Percentiles rank a stretch among this genome's conserved stretches.
These are phyloP conservation scores for Hygrocybe punicea DNA, from an alignment of 768 basidiomycete species.

Conservation along the genomic window DNA sequence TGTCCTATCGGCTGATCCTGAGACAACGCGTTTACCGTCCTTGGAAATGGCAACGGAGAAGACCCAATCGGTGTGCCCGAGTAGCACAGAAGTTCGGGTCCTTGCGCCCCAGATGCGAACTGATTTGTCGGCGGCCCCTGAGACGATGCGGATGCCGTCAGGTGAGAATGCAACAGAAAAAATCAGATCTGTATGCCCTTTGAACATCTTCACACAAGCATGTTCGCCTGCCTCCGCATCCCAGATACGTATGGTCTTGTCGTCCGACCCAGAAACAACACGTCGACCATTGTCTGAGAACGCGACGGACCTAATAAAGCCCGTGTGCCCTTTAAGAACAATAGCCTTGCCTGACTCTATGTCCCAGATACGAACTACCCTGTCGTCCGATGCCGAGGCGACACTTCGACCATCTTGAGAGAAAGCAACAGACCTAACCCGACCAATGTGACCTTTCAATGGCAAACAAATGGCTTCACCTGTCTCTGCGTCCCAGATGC, in stretches of 20 bases:
- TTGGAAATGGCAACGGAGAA: no score
- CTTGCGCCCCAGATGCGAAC: no score
- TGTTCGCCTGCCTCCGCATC: conserved; percentile 7
- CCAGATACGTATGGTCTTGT: conserved; percentile 19
- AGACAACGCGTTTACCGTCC: no score
- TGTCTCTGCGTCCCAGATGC: conserved; percentile 1
- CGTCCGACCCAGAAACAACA: conserved; percentile 19
- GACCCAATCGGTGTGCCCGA: no score
- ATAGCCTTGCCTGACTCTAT: neutral
- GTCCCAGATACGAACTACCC: conserved; percentile 22
- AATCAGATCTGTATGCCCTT: no score
- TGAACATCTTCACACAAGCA: neutral
- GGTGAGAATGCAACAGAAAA: no score
- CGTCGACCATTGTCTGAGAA: conserved; percentile 25
- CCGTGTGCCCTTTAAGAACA: neutral
- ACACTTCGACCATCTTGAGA: conserved; percentile 24
- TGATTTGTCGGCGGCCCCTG: no score
- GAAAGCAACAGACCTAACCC: conserved; percentile 22
- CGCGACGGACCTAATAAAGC: conserved; percentile 17
- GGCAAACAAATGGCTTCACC: neutral
- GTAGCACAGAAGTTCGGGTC: no score
- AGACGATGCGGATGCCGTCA: no score
- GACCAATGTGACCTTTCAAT: neutral
- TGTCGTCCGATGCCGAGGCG: conserved; percentile 17
- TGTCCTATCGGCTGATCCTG: no score